Evolutionary conservation across 257 asterid genomes (phyloP), one percentile per base, ranked within the genome.

Genomic region (Ehretia macrophylla): DNA sequence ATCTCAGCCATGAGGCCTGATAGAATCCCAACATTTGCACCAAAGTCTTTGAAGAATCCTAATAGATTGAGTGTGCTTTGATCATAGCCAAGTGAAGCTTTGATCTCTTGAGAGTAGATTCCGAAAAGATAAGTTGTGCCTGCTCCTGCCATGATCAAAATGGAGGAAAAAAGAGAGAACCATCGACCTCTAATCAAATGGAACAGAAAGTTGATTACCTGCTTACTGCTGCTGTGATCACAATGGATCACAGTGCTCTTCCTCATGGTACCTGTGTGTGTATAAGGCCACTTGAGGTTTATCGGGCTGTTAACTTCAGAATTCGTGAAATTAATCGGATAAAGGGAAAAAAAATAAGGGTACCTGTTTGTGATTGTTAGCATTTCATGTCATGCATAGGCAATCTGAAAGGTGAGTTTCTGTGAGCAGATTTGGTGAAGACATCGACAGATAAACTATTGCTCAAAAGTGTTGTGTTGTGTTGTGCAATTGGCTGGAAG

Each of bases 121-220:
- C 68, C 68, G 20, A 63, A 63, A 12, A 63, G 40, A 54, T 63
- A 63, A 14, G 60, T 63, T 19, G 38, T 57, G 12, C 52, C 68
- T 19, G 60, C 68, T 10, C 60, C 68, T 6, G 42, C 68, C 60
- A 63, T 63, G 51, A 63, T 52, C 8, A 63, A 17, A 21, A 63
- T 48, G 11, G 44, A 63, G 5, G 68, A n/a, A 17, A 63, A 63
- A 21, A 63, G 10, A 3, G 68, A 52, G 60, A 63, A 52, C 68
- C 68, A 63, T 27, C 44, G 11, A 12, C 68, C 60, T 14, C 21
- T 23, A 40, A 63, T 18, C 17, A 63, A n/a, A 11, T 63, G 54
- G 1, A 63, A 4, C 8, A 49, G 17, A 23, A 63, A 62, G 32
- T 19, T 21, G 1, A 32, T 8, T 27, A 21, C 8, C 16, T 17